Percentiles rank a stretch among this genome's conserved stretches.
These are phyloP conservation scores for Blastobotrys capitulatus DNA, from an alignment of 1,139 yeast genomes.

Conservation along the genomic window DNA sequence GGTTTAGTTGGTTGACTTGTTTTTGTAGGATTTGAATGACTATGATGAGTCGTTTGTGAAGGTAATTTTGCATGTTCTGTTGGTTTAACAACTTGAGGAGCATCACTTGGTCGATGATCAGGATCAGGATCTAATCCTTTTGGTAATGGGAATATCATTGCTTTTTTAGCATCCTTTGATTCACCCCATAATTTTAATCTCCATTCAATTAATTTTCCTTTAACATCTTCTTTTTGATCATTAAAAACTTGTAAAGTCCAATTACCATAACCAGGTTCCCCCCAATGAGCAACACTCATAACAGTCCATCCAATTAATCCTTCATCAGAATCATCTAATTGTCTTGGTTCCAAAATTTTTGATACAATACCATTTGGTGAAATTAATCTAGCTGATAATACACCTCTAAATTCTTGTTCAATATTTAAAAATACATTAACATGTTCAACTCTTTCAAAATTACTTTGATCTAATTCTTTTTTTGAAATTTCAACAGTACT, in stretches of 20 bases:
- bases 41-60: no score
- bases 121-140: slow-evolving; percentile 18
- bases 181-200: slow-evolving; percentile 81
- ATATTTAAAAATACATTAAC: slow-evolving; percentile 76
- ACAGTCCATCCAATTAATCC: slow-evolving; percentile 87
- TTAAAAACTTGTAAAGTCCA: slow-evolving; percentile 72
- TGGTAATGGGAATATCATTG: slow-evolving; percentile 37
- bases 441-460: slow-evolving; percentile 75
- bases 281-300: slow-evolving; percentile 99
- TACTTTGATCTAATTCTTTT: slow-evolving; percentile 48
- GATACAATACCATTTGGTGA: slow-evolving; percentile 78
- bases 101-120: slow-evolving; percentile 11
- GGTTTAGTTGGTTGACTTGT: not conserved
- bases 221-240: slow-evolving; percentile 23
- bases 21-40: slow-evolving; percentile 5
- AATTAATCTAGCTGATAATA: slow-evolving; percentile 53
- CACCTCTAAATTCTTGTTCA: slow-evolving; percentile 62
- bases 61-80: slow-evolving; percentile 7
- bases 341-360: slow-evolving; percentile 68
- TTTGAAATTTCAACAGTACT: slow-evolving; percentile 46
- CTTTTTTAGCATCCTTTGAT: slow-evolving; percentile 55
- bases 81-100: slow-evolving; percentile 9
- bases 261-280: slow-evolving; percentile 73
- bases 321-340: slow-evolving; percentile 45
- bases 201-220: slow-evolving; percentile 60